Evolutionary conservation across 2,329 filamentous ascomycete genomes (phyloP), one percentile per base, ranked within the genome.

Genomic region (Pseudohalonectria lignicola): DNA sequence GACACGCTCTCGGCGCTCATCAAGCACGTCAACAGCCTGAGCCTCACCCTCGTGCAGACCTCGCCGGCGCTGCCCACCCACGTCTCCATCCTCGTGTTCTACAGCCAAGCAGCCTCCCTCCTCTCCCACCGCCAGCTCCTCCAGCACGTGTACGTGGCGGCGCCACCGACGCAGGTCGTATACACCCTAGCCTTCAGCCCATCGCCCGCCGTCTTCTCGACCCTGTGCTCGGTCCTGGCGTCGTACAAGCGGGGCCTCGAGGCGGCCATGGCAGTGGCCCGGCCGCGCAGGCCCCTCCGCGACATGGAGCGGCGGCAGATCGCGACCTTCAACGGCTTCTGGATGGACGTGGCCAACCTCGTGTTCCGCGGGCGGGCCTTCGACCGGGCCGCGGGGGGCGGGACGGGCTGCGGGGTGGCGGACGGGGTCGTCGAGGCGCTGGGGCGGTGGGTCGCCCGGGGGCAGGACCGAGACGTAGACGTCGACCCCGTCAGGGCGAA

Each of bases 281-380:
- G 55, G 10, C 51, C 44, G 40, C 49, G 43, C 34, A 40, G 46
- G 21, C 44, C 45, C 15, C 46, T 55, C 5, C 54, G 56, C 15
- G 55, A 61, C 10, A 81, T 79, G 43, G 66, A 76, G 20, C 66
- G 72, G 31, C 60, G 66, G 23, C 74, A 81, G 40, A 73, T 86
- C 30, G 74, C 76, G 45, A 62, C 71, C 18, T 88, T 92, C 62
- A 94, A 94, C 54, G 81, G 81, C 17, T 87, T 82, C 53, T 70
- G 93, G 23, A 88, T 92, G 76, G 86, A 94, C 53, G 71, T 87
- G 23, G 88, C 85, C 63, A 93, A 93, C 53, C 76, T 83, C 36
- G 56, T 92, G 34, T 93, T 86, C 86, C 74, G 85, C 8, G 74
- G 75, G 17, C 74, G 79, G 11, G 86, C 81, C 1, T 80, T 93